Conservation (phyloP, 805 yeast species). For the Saccharomycopsis selenospora region DNA sequence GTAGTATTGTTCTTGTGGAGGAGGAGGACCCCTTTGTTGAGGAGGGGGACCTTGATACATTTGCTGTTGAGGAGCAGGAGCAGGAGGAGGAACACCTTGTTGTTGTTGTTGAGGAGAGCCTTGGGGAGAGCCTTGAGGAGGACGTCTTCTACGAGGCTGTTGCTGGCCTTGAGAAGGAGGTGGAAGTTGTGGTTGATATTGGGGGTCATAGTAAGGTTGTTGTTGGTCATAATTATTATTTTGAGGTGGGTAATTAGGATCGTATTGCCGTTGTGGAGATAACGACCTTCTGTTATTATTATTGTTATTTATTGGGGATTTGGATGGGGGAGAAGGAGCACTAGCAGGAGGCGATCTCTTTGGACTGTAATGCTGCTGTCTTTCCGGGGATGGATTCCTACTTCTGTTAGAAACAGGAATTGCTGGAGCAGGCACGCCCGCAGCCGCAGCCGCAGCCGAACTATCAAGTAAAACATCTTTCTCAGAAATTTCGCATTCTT, state of each 20-base stretch:
- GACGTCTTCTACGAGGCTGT: not conserved
- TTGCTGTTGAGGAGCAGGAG: conserved; percentile 24
- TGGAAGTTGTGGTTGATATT: conserved; percentile 20
- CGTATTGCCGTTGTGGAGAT: conserved; percentile 16
- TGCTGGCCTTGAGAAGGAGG: conserved; percentile 21
- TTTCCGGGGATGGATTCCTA: not conserved
- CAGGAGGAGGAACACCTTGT: conserved; percentile 14
- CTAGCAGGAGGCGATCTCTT: not conserved
- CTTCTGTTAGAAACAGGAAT: not conserved
- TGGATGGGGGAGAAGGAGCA: conserved; percentile 14
- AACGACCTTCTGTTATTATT: conserved; percentile 11
- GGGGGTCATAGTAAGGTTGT: not conserved
- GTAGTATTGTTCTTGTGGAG: not conserved
- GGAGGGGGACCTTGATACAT: conserved; percentile 12
- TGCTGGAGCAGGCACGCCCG: not conserved
- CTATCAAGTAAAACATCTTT: not conserved
- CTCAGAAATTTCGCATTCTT: conserved; percentile 47
- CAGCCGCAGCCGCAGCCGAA: not conserved
- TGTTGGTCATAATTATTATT: not conserved
- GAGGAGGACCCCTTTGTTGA: not conserved
- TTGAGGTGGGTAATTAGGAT: not conserved
- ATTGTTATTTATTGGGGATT: conserved; percentile 23
- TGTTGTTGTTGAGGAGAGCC: conserved; percentile 20
- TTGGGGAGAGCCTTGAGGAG: conserved; percentile 20
- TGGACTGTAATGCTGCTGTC: conserved; percentile 22